Percentiles rank a stretch among this genome's conserved stretches.
Conservation (phyloP, 495 filamentous ascomycete species). For the Penicillium crystallinum region DNA sequence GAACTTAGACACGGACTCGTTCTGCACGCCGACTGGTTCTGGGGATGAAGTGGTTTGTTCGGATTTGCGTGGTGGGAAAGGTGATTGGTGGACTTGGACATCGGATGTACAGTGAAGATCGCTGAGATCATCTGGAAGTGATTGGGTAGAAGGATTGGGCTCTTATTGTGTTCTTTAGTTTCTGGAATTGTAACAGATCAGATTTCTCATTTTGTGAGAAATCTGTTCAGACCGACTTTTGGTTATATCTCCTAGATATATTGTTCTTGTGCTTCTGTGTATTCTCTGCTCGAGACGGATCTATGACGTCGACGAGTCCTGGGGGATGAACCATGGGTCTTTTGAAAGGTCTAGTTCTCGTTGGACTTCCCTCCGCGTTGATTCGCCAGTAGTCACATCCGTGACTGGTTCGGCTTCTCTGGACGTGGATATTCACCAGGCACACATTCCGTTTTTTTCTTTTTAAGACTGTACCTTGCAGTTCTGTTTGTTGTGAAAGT, state of each 20-base stretch:
- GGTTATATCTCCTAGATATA: no score
- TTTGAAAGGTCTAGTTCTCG: not conserved
- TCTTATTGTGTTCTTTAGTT: not conserved
- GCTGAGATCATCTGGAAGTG: not conserved
- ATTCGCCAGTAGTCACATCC: no score
- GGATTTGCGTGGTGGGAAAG: not conserved
- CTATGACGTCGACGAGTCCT: not conserved
- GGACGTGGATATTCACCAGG: slow-evolving; percentile 15
- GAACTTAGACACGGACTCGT: slow-evolving; percentile 3
- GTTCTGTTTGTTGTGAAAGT: not conserved
- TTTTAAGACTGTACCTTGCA: slow-evolving; percentile 5
- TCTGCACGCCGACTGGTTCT: slow-evolving; percentile 21
- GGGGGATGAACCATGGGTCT: slow-evolving; percentile 1
- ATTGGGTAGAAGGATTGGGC: no score
- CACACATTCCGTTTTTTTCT: slow-evolving; percentile 7
- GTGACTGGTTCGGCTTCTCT: slow-evolving; percentile 5
- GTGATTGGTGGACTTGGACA: not conserved
- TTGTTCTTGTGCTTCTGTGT: no score
- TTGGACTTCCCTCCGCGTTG: no score
- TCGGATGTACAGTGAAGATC: not conserved
- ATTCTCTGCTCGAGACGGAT: no score
- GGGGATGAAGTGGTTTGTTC: not conserved
- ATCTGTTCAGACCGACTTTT: not conserved
- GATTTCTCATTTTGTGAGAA: no score
- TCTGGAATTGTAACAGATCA: not conserved